Evolutionary conservation across 768 basidiomycete species (phyloP), one percentile per base, ranked within the genome.

Genomic region (Fistulinella prunicolor): DNA sequence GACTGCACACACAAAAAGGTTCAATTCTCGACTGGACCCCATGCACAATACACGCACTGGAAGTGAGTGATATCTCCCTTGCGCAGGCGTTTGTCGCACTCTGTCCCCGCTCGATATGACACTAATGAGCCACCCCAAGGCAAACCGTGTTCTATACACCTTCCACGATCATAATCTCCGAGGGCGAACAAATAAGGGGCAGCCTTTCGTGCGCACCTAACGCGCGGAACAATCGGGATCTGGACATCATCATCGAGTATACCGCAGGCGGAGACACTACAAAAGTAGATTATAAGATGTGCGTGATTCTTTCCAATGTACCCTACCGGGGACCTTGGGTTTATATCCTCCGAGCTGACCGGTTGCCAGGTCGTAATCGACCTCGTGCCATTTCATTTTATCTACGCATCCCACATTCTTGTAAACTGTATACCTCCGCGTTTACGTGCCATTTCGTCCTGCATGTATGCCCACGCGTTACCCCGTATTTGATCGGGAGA

Each of bases 121-220:
- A 22, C 47, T 54, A 24, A 59, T 21, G 28, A n/a, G 7, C 13
- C 46, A 38, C 30, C 6, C 42, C 14, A 56, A 89, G 89, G 68
- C 91, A 97, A 80, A 97, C 94, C 47, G 96, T 99, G 19, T 98
- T 99, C 75, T 99, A 99, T 71, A 96, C 94, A 30, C 87, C 85
- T 28, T 73, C 79, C 16, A 88, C 89, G 22, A 63, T 89, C 46
- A 84, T 83, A 7, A 71, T 93, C 28, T 75, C 72, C 42, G 72
- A 83, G 56, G 86, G 84, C 46, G 84, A 97, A 64, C 69, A 72
- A 42, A 82, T 99, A 66, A 69, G 67, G 17, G 96, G 96, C 37
- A 69, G 53, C 34, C 67, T 99, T 35, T 66, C 77, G 16, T 95
- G 94, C 64, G 81, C 85, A 4, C 96, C 96, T 19, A 99, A 99